Conservation (phyloP, 441 rosid genomes). For the Adansonia gregorii region DNA sequence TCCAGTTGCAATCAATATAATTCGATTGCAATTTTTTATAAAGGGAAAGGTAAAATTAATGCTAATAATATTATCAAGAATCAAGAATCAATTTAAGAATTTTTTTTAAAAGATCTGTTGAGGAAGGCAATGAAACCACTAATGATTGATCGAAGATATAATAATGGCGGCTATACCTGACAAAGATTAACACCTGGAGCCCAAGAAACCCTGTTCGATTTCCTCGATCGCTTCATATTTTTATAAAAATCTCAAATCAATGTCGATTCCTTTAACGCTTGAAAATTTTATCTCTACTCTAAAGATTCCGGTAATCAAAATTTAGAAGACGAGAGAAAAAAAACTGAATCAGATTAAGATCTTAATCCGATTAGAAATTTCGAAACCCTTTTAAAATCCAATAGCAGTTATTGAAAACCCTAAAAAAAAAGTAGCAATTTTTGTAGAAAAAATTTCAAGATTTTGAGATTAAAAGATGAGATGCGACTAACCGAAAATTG, state of each 20-base stretch:
- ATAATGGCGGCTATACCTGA: conserved; percentile 51
- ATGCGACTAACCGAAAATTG: neutral
- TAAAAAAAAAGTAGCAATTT: neutral
- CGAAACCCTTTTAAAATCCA: neutral
- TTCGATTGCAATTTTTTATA: neutral
- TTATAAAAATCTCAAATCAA: conserved; percentile 20
- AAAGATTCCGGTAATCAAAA: neutral
- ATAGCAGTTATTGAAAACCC: neutral
- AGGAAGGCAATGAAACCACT: neutral
- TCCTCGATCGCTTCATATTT: conserved; percentile 55
- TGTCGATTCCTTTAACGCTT: conserved; percentile 20
- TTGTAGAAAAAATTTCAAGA: neutral
- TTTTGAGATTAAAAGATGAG: neutral
- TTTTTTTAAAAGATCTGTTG: neutral
- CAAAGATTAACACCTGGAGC: conserved; percentile 54
- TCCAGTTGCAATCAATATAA: neutral
- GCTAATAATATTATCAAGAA: neutral
- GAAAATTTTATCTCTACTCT: conserved; percentile 9
- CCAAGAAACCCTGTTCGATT: conserved; percentile 67
- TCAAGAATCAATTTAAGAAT: neutral
- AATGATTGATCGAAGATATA: conserved; percentile 23
- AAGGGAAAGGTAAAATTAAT: conserved; percentile 11
- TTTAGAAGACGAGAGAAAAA: neutral
- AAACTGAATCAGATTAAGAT: neutral
- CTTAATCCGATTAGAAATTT: conserved; percentile 1